These are phyloP conservation scores for Ogataea pini DNA, from an alignment of 805 yeast genomes.

Conservation along the genomic window DNA sequence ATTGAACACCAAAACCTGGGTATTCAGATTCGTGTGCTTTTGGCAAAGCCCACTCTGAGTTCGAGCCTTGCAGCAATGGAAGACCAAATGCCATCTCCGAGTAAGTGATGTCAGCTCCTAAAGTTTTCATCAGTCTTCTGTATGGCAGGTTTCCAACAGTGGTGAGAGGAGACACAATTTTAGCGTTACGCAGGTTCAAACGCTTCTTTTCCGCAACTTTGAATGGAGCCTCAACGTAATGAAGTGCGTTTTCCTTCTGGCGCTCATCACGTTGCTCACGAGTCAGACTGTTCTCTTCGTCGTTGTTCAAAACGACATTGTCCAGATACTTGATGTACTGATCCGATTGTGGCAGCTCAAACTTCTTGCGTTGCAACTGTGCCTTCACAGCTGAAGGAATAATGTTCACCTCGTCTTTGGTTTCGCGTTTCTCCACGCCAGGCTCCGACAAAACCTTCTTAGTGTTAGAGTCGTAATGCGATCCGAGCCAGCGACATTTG, in stretches of 20 bases:
- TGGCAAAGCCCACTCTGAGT: slow-evolving; percentile 97
- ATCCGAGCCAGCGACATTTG: slow-evolving; percentile 86
- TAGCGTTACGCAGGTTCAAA: slow-evolving; percentile 66
- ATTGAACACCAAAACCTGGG: slow-evolving; percentile 91
- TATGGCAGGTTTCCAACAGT: slow-evolving; percentile 97
- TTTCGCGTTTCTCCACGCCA: slow-evolving; percentile 35
- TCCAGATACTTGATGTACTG: slow-evolving; percentile 65
- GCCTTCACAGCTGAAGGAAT: slow-evolving; percentile 49
- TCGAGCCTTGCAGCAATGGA: slow-evolving; percentile 86
- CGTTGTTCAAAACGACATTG: slow-evolving; percentile 46
- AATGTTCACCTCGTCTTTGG: slow-evolving; percentile 61
- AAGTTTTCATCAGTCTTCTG: slow-evolving; percentile 84
- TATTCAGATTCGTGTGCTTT: slow-evolving; percentile 80
- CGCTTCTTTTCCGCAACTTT: slow-evolving; percentile 79
- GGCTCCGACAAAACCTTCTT: slow-evolving; percentile 46
- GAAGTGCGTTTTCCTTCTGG: slow-evolving; percentile 40
- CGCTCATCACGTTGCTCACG: slow-evolving; percentile 31
- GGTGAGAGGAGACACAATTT: slow-evolving; percentile 92
- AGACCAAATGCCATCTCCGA: slow-evolving; percentile 91
- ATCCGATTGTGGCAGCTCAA: slow-evolving; percentile 58
- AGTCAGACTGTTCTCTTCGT: slow-evolving; percentile 38
- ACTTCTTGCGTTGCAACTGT: slow-evolving; percentile 60
- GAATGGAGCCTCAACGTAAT: slow-evolving; percentile 77
- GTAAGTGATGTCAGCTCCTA: slow-evolving; percentile 92
- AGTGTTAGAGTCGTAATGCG: slow-evolving; percentile 59